These are phyloP conservation scores for Coemansia sp. DNA, from an alignment of 371 early-diverging fungal genomes.

Conservation along the genomic window DNA sequence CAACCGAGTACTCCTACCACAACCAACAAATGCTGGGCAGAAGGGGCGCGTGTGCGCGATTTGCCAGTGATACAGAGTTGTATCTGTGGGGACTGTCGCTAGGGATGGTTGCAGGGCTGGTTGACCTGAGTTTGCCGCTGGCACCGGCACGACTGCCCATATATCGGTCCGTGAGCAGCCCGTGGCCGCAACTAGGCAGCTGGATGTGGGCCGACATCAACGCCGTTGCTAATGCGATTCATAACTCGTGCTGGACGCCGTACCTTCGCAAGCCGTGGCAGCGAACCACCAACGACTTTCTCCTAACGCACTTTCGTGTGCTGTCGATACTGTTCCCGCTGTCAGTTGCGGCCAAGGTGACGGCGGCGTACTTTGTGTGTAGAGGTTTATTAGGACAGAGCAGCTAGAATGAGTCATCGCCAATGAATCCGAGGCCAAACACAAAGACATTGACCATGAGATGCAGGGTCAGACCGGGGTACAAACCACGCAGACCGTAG, in stretches of 20 bases:
- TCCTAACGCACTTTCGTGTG: conserved; percentile 12
- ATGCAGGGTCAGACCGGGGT: conserved; percentile 75
- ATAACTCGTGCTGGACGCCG: conserved; percentile 16
- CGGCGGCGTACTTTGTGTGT: conserved; percentile 1
- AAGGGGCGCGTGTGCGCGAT: conserved; percentile 1
- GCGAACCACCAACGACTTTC: conserved; percentile 12
- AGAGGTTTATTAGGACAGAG: background rate
- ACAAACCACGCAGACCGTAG: conserved; percentile 74
- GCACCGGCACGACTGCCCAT: conserved; percentile 5
- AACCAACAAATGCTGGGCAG: background rate
- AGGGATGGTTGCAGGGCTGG: conserved; percentile 26
- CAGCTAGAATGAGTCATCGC: conserved; percentile 16
- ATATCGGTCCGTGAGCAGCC: conserved; percentile 30
- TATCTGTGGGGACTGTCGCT: conserved; percentile 51
- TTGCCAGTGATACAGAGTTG: conserved; percentile 37
- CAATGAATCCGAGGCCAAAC: conserved; percentile 53
- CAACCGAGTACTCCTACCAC: background rate
- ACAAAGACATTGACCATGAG: conserved; percentile 61
- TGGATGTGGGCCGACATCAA: conserved; percentile 39
- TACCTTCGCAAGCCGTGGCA: conserved; percentile 34
- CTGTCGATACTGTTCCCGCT: conserved; percentile 15
- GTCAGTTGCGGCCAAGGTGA: conserved; percentile 13
- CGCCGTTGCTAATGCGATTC: conserved; percentile 7
- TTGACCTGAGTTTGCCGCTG: conserved; percentile 40
- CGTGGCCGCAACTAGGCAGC: conserved; percentile 40